A percentile compares a stretch with the other conserved stretches of the same genome.
phyloP scores from a whole-genome alignment of 2,329 filamentous ascomycete species.

The Oidium heveae region DNA sequence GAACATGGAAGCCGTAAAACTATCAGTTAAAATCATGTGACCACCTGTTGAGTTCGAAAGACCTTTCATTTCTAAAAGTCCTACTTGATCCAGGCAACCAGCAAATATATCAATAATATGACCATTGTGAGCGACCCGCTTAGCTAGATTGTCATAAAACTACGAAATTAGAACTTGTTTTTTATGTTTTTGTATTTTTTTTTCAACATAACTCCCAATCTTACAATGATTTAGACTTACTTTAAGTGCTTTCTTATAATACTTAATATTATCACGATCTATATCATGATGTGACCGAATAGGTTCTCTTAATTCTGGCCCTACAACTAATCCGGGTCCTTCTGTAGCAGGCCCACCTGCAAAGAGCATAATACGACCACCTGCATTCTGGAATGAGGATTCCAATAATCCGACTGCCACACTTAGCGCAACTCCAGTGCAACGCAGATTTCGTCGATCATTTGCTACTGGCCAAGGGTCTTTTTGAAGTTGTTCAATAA shows the following conservation, averaged over 20 bases:
- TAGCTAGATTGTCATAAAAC: slow-evolving; percentile 89
- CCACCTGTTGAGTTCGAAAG: slow-evolving; percentile 88
- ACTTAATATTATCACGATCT: slow-evolving; percentile 95
- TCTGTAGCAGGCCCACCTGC: slow-evolving; percentile 86
- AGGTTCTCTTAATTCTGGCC: slow-evolving; percentile 80
- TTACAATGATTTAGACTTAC: slow-evolving; percentile 19
- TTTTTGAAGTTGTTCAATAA: slow-evolving; percentile 81
- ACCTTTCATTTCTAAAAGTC: slow-evolving; percentile 92
- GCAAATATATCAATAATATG: slow-evolving; percentile 97
- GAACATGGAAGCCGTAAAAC: slow-evolving; percentile 97
- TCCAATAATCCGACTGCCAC: slow-evolving; percentile 84
- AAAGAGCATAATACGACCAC: slow-evolving; percentile 91
- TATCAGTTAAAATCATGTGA: slow-evolving; percentile 95
- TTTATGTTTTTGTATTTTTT: too few relatives aligned
- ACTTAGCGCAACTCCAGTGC: slow-evolving; percentile 87
- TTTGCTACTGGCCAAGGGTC: slow-evolving; percentile 95
- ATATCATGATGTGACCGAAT: slow-evolving; percentile 98
- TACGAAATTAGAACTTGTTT: slow-evolving; percentile 14
- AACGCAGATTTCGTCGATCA: slow-evolving; percentile 71
- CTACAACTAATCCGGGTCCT: slow-evolving; percentile 89
- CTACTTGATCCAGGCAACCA: slow-evolving; percentile 90
- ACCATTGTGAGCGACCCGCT: slow-evolving; percentile 84
- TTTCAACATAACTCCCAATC: too few relatives aligned
- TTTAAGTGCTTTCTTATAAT: slow-evolving; percentile 98
- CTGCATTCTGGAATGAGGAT: slow-evolving; percentile 84